Percentiles rank a stretch among this genome's conserved stretches.
These are phyloP conservation scores for Cyclotella baltica DNA, from an alignment of 108 stramenopile species.

Conservation along the genomic window DNA sequence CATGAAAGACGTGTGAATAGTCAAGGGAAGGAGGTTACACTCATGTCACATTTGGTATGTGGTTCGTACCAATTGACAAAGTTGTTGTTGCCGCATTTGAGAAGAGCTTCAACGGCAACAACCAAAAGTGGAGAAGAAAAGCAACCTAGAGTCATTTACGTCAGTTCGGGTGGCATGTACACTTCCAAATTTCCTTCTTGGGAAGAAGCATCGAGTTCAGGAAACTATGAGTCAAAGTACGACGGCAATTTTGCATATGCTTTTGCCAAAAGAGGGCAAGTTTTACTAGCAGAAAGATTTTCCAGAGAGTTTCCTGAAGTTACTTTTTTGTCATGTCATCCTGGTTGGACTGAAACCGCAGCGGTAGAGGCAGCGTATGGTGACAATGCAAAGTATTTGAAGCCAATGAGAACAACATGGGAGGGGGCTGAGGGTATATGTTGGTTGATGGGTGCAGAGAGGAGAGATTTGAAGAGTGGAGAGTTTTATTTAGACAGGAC, in stretches of 20 bases:
- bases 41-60: slow-evolving; percentile 87
- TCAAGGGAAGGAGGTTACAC: slow-evolving; percentile 90
- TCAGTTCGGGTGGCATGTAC: slow-evolving; percentile 90
- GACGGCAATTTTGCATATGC: slow-evolving; percentile 88
- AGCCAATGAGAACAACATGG: slow-evolving; percentile 89
- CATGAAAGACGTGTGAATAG: slow-evolving; percentile 79
- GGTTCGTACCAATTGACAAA: slow-evolving; percentile 84
- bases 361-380: slow-evolving; percentile 91
- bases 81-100: slow-evolving; percentile 66
- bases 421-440: slow-evolving; percentile 93
- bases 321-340: slow-evolving; percentile 69
- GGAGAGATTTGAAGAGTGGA: slow-evolving; percentile 70
- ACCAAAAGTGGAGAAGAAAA: too few relatives aligned
- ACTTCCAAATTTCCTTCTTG: slow-evolving; percentile 89
- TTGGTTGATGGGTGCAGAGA: slow-evolving; percentile 74
- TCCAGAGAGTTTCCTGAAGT: slow-evolving; percentile 63
- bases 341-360: slow-evolving; percentile 86
- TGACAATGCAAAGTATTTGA: slow-evolving; percentile 73
- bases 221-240: slow-evolving; percentile 60
- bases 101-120: slow-evolving; percentile 40
- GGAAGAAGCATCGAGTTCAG: slow-evolving; percentile 69
- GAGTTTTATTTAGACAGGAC: slow-evolving; percentile 90
- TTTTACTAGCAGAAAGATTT: slow-evolving; percentile 83
- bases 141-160: slow-evolving; percentile 65
- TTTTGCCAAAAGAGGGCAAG: slow-evolving; percentile 94